Evolutionary conservation across 805 yeast species (phyloP), one percentile per base, ranked within the genome.

Genomic region (Ogataea siamensis): DNA sequence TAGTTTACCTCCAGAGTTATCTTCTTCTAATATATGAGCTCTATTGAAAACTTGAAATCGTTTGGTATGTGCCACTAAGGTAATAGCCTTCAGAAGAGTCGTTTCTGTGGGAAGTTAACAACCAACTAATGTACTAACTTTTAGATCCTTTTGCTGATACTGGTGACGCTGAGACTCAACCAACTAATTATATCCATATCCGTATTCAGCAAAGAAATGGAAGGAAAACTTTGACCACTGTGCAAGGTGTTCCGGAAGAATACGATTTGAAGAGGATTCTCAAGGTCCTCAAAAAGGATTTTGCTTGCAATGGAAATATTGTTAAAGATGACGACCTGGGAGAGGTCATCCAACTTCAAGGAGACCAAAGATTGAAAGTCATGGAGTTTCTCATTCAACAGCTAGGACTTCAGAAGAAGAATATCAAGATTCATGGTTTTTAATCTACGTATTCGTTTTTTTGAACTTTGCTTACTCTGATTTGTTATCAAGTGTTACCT

Each of bases 181-280:
- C 95, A 62, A 80, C 94, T 44, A 88, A 87, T 74, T 87, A 89
- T 73, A 87, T 91, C 68, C 99, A 89, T 70, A 84, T 91, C 67
- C 94, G 99, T 77, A 91, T 94, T 66, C 99, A 91, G 72, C 99
- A 91, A 74, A 91, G 99, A 76, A 91, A 93, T 74, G 99, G 99
- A 64, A 89, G 98, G 73, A 91, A 91, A 72, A 91, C 98, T 49
- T 79, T 91, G 64, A 91, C 99, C 52, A 91, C 99, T 28, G 98
- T 91, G 47, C 98, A 93, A 73, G 99, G 99, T 62, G 78, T 91
- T 46, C 97, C 98, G 50, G 80, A 70, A 48, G 98, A 93, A 67
- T 91, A 87, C 68, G 99, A 91, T 64, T 73, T 85, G 65, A 91
- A 91, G 75, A 87, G 91, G 63, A 88, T 91, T 57, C 74, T 91